Conservation (phyloP, 768 basidiomycete species). For the Termitomyces sp. region DNA sequence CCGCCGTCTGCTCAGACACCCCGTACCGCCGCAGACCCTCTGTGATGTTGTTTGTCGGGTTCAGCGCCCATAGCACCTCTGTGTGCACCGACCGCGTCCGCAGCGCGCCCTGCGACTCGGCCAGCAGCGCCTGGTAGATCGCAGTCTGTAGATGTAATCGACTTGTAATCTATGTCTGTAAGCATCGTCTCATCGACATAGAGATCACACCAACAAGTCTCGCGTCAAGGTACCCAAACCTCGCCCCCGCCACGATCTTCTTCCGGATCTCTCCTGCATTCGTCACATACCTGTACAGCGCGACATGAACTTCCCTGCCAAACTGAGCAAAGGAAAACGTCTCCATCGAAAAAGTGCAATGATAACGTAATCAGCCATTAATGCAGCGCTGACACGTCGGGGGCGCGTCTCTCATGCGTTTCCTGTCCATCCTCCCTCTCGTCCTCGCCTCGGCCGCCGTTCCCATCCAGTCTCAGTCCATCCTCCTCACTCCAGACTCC, state of each 20-base stretch:
- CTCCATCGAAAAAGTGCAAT: constrained; percentile 37
- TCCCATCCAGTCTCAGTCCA: constrained; percentile 23
- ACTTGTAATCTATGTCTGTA: constrained; percentile 65
- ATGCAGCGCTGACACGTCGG: background rate
- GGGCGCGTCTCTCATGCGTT: constrained; percentile 11
- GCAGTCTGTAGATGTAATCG: constrained; percentile 78
- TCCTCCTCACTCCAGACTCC: constrained; percentile 46
- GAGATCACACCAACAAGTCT: constrained; percentile 58
- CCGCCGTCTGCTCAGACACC: constrained; percentile 57
- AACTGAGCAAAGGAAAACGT: constrained; percentile 53
- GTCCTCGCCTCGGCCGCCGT: constrained; percentile 26
- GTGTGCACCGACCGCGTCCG: constrained; percentile 88
- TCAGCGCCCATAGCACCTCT: constrained; percentile 83
- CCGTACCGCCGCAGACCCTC: constrained; percentile 88
- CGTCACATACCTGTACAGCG: constrained; percentile 60
- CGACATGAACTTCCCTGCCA: constrained; percentile 45
- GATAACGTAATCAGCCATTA: constrained; percentile 1
- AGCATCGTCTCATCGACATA: background rate
- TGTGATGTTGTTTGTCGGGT: constrained; percentile 87
- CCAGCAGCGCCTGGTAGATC: constrained; percentile 74
- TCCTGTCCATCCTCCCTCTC: constrained; percentile 23
- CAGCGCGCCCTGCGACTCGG: constrained; percentile 51
- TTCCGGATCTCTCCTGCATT: constrained; percentile 58
- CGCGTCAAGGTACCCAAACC: constrained; percentile 89
- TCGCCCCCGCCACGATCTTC: constrained; percentile 65